Evolutionary conservation across 768 basidiomycete species (phyloP), one percentile per base, ranked within the genome.

Genomic region (Hydnum rufescens): DNA sequence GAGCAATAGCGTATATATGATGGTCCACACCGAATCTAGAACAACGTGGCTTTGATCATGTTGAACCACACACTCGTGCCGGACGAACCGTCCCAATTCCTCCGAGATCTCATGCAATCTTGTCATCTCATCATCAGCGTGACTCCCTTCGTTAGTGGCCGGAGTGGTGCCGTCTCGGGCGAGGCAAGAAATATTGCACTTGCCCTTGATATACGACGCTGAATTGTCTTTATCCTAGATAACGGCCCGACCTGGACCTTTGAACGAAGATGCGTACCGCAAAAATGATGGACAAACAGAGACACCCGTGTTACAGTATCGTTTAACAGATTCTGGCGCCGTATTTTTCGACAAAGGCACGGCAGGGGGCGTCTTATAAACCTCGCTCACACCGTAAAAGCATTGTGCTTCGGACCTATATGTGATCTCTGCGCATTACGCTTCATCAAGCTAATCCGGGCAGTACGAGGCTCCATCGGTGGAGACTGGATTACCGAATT

Each of bases 81-180:
- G 49, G 49, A 32, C 13, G 18, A 6, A 6, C 49, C 49, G 6
- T 30, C 23, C 25, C 49, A 25, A 25, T 6, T 50, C 26, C 32
- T 50, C 18, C 26, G 26, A 25, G 26, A 32, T 32, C 26, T 50
- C 6, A 16, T 50, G 13, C 5, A 8, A 28, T 18, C 6, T 50
- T 30, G 6, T 18, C 49, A 50, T 2, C 78, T 79, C 57, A 82
- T 84, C 58, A 58, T 86, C 3, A 83, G 86, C 54, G 77, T 86
- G 2, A 68, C 71, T 36, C 75, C 83, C 0, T 67, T 88, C 4
- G 68, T 77, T 1, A 85, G 80, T 56, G 84, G 84, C 3, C 68
- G 77, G 25, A 87, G 85, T 55, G 83, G 82, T 2, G 70, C 76
- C 22, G 79, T 88, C 28, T 82, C 76, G 54, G 85, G 84, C 19